These are phyloP conservation scores for Astrothelium subdiscretum DNA, from an alignment of 495 filamentous ascomycete species.

Conservation along the genomic window DNA sequence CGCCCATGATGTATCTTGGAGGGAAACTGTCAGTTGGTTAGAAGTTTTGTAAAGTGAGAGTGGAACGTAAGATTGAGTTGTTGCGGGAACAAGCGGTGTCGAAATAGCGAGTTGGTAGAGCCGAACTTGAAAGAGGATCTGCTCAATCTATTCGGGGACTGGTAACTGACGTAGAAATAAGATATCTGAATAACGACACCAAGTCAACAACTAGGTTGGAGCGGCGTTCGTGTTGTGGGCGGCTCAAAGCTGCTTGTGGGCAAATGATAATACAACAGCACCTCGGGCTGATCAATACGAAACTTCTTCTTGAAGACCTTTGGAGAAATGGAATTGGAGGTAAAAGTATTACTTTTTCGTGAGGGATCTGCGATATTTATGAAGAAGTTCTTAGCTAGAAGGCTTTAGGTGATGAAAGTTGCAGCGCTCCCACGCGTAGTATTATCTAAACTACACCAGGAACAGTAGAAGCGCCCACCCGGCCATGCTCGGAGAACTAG, in stretches of 20 bases:
- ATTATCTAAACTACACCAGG: background rate
- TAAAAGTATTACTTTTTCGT: background rate
- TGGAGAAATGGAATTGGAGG: background rate
- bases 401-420: background rate
- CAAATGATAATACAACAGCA: too few relatives aligned
- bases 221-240: too few relatives aligned
- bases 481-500: background rate
- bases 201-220: too few relatives aligned
- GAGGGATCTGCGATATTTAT: background rate
- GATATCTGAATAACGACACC: too few relatives aligned
- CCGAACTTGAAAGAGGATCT: too few relatives aligned
- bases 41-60: background rate
- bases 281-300: too few relatives aligned
- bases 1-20: slow-evolving; percentile 37
- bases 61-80: background rate
- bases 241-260: too few relatives aligned
- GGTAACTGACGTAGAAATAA: too few relatives aligned
- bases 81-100: background rate
- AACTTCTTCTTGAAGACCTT: too few relatives aligned
- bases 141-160: too few relatives aligned
- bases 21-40: background rate
- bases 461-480: background rate
- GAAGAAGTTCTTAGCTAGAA: background rate
- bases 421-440: background rate
- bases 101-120: too few relatives aligned